Base-by-base conservation (phyloP, 148 eudicot species). In the Hydrangea macrophylla region DNA sequence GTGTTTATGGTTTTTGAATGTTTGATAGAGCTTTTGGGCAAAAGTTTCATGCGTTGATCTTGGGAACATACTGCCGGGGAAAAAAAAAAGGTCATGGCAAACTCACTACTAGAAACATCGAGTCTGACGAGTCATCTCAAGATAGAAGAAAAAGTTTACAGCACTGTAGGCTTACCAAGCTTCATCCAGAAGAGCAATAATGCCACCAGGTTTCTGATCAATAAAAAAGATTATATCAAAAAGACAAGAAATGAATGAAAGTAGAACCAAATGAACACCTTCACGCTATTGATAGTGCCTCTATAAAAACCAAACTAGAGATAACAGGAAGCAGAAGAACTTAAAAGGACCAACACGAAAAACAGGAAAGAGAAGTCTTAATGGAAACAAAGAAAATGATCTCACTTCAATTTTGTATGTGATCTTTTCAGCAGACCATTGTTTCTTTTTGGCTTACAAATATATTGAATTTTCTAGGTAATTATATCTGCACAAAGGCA, bases 171-270 rank as follows among this genome's bases (percentile, higher is more conserved):
- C 97, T 86, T 82, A 95, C 99, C 99, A 95, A 70, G 97, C 97
- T 87, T 95, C 97, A 84, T 95, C 99, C 58, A 95, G 80, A 75
- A 95, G 99, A 69, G 97, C 82, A 25, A 95, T 91, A 37, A 95
- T 95, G 74, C 99, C 99, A 75, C 97, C 99, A 58, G 97, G 97
- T 88, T 95, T 95, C 99, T 95, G 91, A 69, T 69, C 60, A 75
- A 54, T 8, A 73, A 37, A 25, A 68, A 62, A 23, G 37, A 23
- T 73, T 33, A 56, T 6, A 36, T 45, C 12, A 32, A 62, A 27
- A 64, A 65, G 5, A 24, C 23, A 33, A 39, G 10, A 63, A 17
- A 1, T 15, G 51, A 55, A 24, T 10, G 23, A 37, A 15, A 37
- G 25, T 48, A 50, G 10, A 58, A 58, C 40, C 53, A 48, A 0